These are phyloP conservation scores for Talaromyces wortmannii DNA, from an alignment of 495 filamentous ascomycete genomes.

Conservation along the genomic window DNA sequence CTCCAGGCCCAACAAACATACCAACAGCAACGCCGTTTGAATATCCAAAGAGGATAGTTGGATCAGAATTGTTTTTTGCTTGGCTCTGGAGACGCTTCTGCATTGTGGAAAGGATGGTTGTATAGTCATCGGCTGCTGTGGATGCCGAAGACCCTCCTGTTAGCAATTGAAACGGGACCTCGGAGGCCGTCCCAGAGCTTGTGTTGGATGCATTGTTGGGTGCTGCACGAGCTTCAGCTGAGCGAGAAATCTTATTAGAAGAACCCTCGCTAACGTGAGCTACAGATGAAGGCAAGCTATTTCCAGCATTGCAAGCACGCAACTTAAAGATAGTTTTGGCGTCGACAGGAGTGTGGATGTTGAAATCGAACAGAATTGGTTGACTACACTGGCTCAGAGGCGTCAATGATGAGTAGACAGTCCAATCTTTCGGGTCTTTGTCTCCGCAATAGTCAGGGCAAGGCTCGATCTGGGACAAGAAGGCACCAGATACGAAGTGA, in stretches of 20 bases:
- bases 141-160: neutral
- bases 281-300: neutral
- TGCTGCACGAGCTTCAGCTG: neutral
- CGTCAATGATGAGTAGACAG: constrained; percentile 9
- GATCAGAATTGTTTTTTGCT: neutral
- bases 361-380: constrained; percentile 13
- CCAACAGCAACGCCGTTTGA: constrained; percentile 2
- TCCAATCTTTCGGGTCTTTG: constrained; percentile 8
- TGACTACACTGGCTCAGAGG: constrained; percentile 9
- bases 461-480: constrained; percentile 5
- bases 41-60: neutral
- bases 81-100: neutral
- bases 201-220: neutral
- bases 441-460: constrained; percentile 5
- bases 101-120: neutral
- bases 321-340: constrained; percentile 5
- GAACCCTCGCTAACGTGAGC: neutral
- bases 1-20: neutral
- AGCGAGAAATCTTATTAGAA: neutral
- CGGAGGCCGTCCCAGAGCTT: neutral
- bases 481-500: neutral
- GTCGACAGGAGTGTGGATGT: constrained; percentile 12
- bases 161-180: neutral
- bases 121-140: neutral
- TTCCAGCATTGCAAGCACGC: constrained; percentile 9